phyloP scores from a whole-genome alignment of 441 rosid genomes.

The Mallotus repandus region DNA sequence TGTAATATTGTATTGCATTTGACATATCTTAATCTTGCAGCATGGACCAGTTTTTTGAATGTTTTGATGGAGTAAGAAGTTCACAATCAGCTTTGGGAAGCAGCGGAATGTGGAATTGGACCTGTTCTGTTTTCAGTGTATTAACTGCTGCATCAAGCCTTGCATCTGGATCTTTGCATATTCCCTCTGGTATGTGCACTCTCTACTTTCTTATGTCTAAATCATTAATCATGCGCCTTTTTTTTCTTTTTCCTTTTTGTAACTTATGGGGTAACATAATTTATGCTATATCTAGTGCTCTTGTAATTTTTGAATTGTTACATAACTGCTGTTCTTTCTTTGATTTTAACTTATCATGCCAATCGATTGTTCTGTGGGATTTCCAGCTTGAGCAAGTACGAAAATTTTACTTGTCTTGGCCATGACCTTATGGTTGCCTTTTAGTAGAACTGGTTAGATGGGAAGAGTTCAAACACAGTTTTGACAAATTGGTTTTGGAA shows the following conservation, averaged over 20 bases:
- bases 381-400: not conserved
- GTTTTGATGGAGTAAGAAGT: slow-evolving; percentile 91
- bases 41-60: slow-evolving; percentile 96
- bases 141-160: slow-evolving; percentile 98
- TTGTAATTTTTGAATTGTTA: not conserved
- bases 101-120: slow-evolving; percentile 99
- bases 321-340: slow-evolving; percentile 5
- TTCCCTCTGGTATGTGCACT: slow-evolving; percentile 69
- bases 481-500: not conserved
- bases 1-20: not conserved
- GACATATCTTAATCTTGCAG: slow-evolving; percentile 43
- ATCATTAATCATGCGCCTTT: slow-evolving; percentile 9
- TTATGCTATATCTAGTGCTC: slow-evolving; percentile 3
- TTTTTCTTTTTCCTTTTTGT: not conserved
- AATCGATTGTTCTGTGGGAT: not conserved
- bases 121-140: slow-evolving; percentile 94
- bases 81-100: slow-evolving; percentile 86
- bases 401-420: not conserved
- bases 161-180: slow-evolving; percentile 90
- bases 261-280: not conserved
- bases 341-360: not conserved
- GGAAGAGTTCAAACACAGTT: not conserved
- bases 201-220: slow-evolving; percentile 10
- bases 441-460: not conserved
- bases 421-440: not conserved